Evolutionary conservation across 345 rosid species (phyloP).

Genomic region (Moringa oleifera): DNA sequence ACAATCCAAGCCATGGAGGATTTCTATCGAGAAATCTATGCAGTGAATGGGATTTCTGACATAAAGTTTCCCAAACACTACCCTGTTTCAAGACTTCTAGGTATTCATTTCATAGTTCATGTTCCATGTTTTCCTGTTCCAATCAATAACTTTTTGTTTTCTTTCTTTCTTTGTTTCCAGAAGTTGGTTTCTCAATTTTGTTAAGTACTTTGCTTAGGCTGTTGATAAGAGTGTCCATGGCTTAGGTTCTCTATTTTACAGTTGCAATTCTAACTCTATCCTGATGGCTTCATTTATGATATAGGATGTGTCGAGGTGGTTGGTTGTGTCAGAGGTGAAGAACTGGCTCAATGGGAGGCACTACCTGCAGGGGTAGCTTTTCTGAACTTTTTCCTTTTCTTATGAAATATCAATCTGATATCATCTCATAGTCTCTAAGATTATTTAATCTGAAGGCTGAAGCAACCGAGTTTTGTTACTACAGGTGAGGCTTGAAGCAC

Average conservation of each 20-base stretch:
- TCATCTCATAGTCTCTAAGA: not conserved
- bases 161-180: not conserved
- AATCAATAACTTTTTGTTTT: not conserved
- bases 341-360: constrained; percentile 49
- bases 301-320: constrained; percentile 66
- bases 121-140: too few species aligned
- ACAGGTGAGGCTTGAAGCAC: constrained; percentile 90
- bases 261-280: too few species aligned
- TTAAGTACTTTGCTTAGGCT: too few species aligned
- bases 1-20: constrained; percentile 92
- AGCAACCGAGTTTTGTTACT: constrained; percentile 11
- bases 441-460: too few species aligned
- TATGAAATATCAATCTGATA: constrained; percentile 4
- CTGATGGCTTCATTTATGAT: not conserved
- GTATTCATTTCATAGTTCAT: constrained; percentile 25
- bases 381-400: not conserved
- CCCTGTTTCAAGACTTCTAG: constrained; percentile 85
- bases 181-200: not conserved
- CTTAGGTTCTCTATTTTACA: too few species aligned
- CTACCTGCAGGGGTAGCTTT: constrained; percentile 51
- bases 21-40: constrained; percentile 74
- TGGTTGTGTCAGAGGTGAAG: constrained; percentile 51
- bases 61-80: constrained; percentile 64
- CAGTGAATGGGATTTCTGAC: constrained; percentile 56
- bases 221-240: too few species aligned